Conservation (phyloP, 371 early-diverging fungal species). For the Umbelopsis sp. region DNA sequence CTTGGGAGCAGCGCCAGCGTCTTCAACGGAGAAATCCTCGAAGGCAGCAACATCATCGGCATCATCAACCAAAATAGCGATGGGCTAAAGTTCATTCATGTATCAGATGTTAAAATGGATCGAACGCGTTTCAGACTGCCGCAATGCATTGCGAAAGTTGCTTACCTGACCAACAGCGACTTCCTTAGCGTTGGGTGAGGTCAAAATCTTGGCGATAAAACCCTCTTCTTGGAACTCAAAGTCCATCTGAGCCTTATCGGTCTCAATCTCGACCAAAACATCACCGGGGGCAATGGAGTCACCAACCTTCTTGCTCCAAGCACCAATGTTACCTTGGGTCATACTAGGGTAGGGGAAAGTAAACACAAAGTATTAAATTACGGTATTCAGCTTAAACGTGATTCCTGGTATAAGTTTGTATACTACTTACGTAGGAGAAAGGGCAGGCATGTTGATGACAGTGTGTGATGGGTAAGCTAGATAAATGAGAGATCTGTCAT, state of each 20-base stretch:
- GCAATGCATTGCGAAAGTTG: not conserved
- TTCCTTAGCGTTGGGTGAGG: slow-evolving; percentile 87
- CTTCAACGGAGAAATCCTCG: slow-evolving; percentile 72
- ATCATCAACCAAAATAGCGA: slow-evolving; percentile 92
- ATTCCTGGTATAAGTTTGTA: not conserved
- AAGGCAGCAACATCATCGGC: slow-evolving; percentile 87
- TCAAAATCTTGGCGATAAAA: slow-evolving; percentile 91
- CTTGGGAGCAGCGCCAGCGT: slow-evolving; percentile 47
- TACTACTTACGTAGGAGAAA: slow-evolving; percentile 87
- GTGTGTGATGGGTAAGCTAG: slow-evolving; percentile 86
- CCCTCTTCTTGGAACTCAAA: slow-evolving; percentile 99
- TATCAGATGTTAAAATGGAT: not conserved
- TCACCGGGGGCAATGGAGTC: slow-evolving; percentile 95
- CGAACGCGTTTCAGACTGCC: not conserved
- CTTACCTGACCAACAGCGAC: slow-evolving; percentile 72
- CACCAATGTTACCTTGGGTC: slow-evolving; percentile 96
- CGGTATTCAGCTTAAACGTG: not conserved
- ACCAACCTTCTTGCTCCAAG: slow-evolving; percentile 95
- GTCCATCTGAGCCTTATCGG: slow-evolving; percentile 99
- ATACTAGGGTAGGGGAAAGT: slow-evolving; percentile 53
- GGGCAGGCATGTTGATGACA: slow-evolving; percentile 95
- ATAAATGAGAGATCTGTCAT: not conserved
- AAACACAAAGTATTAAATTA: not conserved
- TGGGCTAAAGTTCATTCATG: slow-evolving; percentile 64
- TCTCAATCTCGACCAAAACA: slow-evolving; percentile 97